These are phyloP conservation scores for Debaryomyces psychrophilus DNA, from an alignment of 1,139 yeast genomes.

Conservation along the genomic window DNA sequence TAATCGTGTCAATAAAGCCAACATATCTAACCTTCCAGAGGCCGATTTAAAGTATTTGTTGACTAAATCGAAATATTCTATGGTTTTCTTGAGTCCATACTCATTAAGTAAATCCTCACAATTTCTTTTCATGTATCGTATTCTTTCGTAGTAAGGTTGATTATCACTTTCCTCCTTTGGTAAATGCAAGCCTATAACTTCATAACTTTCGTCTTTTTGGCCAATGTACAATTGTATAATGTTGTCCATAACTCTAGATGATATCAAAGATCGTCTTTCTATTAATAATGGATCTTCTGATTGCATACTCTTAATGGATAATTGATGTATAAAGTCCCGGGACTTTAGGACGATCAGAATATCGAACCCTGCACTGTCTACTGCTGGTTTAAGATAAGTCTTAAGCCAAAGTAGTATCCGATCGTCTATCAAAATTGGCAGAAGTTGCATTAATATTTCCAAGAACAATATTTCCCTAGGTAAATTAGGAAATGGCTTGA, in stretches of 20 bases:
- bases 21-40: slow-evolving; percentile 35
- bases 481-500: slow-evolving; percentile 34
- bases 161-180: slow-evolving; percentile 25
- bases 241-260: slow-evolving; percentile 29
- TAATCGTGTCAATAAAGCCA: slow-evolving; percentile 36
- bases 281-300: slow-evolving; percentile 32
- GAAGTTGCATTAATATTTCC: slow-evolving; percentile 42
- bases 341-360: slow-evolving; percentile 44
- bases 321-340: slow-evolving; percentile 41
- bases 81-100: slow-evolving; percentile 41
- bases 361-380: slow-evolving; percentile 63
- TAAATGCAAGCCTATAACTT: slow-evolving; percentile 23
- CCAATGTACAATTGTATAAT: slow-evolving; percentile 39
- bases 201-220: slow-evolving; percentile 18
- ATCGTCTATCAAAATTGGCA: slow-evolving; percentile 42
- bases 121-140: slow-evolving; percentile 51
- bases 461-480: slow-evolving; percentile 50
- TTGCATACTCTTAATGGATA: slow-evolving; percentile 28
- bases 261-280: slow-evolving; percentile 26
- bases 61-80: slow-evolving; percentile 34
- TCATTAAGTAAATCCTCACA: slow-evolving; percentile 42
- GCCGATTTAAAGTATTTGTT: slow-evolving; percentile 34
- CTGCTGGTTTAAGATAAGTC: slow-evolving; percentile 55
- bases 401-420: slow-evolving; percentile 55
- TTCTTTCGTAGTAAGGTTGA: slow-evolving; percentile 49